These are phyloP conservation scores for Epichloe uncinata DNA, from an alignment of 2,329 filamentous ascomycete genomes.

Conservation along the genomic window DNA sequence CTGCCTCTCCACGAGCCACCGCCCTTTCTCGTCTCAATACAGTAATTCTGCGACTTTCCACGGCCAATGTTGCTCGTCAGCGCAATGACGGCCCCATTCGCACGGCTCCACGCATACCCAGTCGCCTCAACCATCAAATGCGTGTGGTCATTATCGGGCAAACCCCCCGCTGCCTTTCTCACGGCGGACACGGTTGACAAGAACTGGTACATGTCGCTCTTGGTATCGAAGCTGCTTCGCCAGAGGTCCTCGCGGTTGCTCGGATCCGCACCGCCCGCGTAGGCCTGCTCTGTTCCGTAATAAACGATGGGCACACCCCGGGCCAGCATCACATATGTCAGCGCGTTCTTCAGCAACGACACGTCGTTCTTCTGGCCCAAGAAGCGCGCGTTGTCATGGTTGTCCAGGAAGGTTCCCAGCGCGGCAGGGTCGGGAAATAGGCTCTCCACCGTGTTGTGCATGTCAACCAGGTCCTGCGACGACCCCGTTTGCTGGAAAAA, in stretches of 20 bases:
- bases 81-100: constrained; percentile 28
- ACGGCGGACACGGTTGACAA: constrained; percentile 28
- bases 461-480: constrained; percentile 25
- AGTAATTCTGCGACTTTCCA: constrained; percentile 24
- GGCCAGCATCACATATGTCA: constrained; percentile 46
- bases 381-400: constrained; percentile 45
- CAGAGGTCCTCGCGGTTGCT: constrained; percentile 46
- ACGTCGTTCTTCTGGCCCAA: constrained; percentile 37
- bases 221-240: constrained; percentile 35
- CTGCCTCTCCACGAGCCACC: constrained; percentile 27
- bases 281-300: constrained; percentile 52
- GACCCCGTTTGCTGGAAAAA: constrained; percentile 26
- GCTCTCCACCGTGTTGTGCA: constrained; percentile 21
- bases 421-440: constrained; percentile 30
- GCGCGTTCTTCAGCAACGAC: constrained; percentile 44
- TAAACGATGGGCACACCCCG: constrained; percentile 53
- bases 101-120: constrained; percentile 33
- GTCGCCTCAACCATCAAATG: constrained; percentile 28
- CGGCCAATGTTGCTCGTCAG: constrained; percentile 31
- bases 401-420: constrained; percentile 42
- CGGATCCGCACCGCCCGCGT: constrained; percentile 31
- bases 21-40: constrained; percentile 26
- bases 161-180: constrained; percentile 31
- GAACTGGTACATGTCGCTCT: constrained; percentile 33
- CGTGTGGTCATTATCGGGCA: constrained; percentile 28